Base-by-base conservation (phyloP, 331 rosid genomes). In the Phaseolus coccineus region DNA sequence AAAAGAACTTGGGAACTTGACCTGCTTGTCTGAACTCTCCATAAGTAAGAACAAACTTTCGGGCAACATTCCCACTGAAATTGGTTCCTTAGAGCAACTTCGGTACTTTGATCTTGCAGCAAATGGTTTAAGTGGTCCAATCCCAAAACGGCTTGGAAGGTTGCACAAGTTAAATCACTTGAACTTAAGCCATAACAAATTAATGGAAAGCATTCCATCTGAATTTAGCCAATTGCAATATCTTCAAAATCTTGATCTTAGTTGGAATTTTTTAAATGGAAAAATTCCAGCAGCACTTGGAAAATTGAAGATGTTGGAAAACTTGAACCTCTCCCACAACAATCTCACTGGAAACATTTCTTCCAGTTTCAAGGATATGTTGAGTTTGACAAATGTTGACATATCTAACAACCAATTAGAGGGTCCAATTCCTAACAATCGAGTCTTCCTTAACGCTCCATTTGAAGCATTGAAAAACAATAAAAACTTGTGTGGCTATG, bases 311-410 rank as follows among this genome's bases (percentile, higher is more conserved):
- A 58, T 12, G 31, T 78, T 91, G 83, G 81, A 80, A 77, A 73
- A 3, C 1, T 82, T 90, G 48, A 88, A 92, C 63, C 83, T 90
- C 69, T 84, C 91, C 3, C 88, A 82, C 22, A 91, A 89, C 25
- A 77, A 73, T 25, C 87, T 91, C 39, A 70, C 77, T 2, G 90
- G 93, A 30, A n/a, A 16, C 10, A 78, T 89, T 58, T 88, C 93
- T 0, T 70, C 79, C 22, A 51, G 27, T 62, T 89, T 89, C 51
- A 42, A 35, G 55, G 22, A 69, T 3, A 53, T 86, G 81, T 4
- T 4, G 0, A 83, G 88, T 24, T 76, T 87, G 81, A 39, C 63
- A 30, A 4, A 48, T 9, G 46, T 82, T 63, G 83, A 84, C 68
- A 61, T 91, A 22, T 89, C 93, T 25, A 39, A 87, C 57, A 66